Evolutionary conservation across 495 filamentous ascomycete genomes (phyloP).

Genomic region (Aspergillus heteromorphus): DNA sequence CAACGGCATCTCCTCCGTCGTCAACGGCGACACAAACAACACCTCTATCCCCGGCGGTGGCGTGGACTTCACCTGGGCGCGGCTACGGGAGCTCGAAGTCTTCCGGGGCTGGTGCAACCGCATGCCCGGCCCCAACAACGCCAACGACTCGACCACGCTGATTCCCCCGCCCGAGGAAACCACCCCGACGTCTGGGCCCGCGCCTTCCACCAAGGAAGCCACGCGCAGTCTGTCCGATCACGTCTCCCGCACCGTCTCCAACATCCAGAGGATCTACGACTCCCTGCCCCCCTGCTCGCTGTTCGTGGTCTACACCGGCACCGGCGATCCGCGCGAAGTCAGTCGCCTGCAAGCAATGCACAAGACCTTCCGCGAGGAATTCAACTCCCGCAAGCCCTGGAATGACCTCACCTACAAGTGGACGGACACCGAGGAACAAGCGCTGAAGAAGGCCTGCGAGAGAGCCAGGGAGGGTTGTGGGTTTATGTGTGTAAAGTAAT

Average conservation of each 20-base stretch:
- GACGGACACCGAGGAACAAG: conserved; percentile 84
- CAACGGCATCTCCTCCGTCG: conserved; percentile 58
- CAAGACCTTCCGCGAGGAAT: conserved; percentile 68
- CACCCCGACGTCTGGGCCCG: conserved; percentile 12
- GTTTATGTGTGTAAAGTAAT: conserved; percentile 72
- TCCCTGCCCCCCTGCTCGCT: conserved; percentile 77
- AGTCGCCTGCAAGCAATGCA: conserved; percentile 68
- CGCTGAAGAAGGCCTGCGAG: conserved; percentile 62
- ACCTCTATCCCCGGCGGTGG: conserved; percentile 59
- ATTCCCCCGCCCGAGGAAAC: conserved; percentile 22
- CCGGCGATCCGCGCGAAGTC: conserved; percentile 80
- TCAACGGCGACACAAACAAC: conserved; percentile 62
- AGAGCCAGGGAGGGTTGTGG: conserved; percentile 71
- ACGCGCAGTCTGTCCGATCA: conserved; percentile 32
- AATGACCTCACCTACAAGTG: conserved; percentile 81
- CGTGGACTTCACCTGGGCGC: conserved; percentile 85
- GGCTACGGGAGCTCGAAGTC: conserved; percentile 79
- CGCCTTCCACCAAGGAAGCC: conserved; percentile 1
- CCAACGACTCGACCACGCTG: conserved; percentile 47
- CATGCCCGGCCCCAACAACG: conserved; percentile 39
- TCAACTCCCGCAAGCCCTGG: conserved; percentile 70
- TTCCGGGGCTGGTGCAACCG: conserved; percentile 77
- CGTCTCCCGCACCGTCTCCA: conserved; percentile 44
- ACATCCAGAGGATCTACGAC: conserved; percentile 67
- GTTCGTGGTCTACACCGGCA: conserved; percentile 83